Percentiles rank a stretch among this genome's conserved stretches.
These are phyloP conservation scores for Lathyrus oleraceus DNA, from an alignment of 306 rosid species.

Conservation along the genomic window DNA sequence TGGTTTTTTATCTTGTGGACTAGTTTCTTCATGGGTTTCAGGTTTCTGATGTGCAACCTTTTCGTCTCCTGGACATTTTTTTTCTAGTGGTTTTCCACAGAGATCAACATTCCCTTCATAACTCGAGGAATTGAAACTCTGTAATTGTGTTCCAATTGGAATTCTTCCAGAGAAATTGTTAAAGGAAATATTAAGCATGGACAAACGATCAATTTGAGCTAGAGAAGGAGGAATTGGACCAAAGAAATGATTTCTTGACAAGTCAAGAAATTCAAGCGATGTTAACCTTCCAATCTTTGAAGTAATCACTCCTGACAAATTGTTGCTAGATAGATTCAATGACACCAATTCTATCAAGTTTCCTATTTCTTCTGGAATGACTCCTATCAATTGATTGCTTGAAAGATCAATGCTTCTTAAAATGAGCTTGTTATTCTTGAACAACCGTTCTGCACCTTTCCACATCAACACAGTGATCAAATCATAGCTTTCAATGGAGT, in stretches of 20 bases:
- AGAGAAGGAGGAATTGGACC: not conserved
- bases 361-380: slow-evolving; percentile 9
- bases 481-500: too few species aligned
- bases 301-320: not conserved
- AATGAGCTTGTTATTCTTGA: not conserved
- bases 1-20: not conserved
- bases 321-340: slow-evolving; percentile 6
- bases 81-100: slow-evolving; percentile 19
- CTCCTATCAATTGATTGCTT: slow-evolving; percentile 11
- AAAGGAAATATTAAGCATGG: not conserved
- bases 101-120: slow-evolving; percentile 9
- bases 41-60: not conserved
- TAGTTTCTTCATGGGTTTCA: not conserved
- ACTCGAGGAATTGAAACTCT: not conserved
- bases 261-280: slow-evolving; percentile 26
- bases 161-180: slow-evolving; percentile 20
- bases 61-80: not conserved
- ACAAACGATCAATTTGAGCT: not conserved
- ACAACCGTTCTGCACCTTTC: slow-evolving; percentile 6
- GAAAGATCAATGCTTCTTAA: slow-evolving; percentile 16
- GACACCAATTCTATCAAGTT: not conserved
- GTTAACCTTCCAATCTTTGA: slow-evolving; percentile 1
- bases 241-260: slow-evolving; percentile 19
- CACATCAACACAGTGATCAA: too few species aligned
- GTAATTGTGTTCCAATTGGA: slow-evolving; percentile 8